A percentile compares a stretch with the other conserved stretches of the same genome.
Conservation (phyloP, 1,284 basidiomycete genomes). For the Inonotus hispidus region DNA sequence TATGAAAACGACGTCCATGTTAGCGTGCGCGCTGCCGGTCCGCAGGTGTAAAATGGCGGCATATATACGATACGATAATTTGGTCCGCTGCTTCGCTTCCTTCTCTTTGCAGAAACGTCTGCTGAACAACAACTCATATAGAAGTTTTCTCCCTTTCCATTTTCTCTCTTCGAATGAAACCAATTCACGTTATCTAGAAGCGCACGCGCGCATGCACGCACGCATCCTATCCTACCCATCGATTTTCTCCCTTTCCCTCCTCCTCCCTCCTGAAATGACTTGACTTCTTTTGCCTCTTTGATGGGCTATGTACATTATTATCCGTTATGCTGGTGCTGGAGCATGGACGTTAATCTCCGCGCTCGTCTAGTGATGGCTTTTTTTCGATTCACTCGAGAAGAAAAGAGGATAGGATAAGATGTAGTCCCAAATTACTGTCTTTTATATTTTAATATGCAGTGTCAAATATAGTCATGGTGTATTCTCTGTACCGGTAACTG, state of each 20-base stretch:
- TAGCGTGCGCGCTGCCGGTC: slow-evolving; percentile 77
- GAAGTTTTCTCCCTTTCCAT: background rate
- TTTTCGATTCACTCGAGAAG: too few relatives aligned
- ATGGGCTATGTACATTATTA: background rate
- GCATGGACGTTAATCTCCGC: too few relatives aligned
- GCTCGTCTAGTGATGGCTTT: too few relatives aligned
- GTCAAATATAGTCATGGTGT: background rate
- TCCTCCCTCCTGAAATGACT: background rate
- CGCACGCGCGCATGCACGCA: background rate
- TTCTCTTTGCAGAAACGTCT: background rate
- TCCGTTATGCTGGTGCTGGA: background rate
- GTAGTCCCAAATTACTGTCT: background rate
- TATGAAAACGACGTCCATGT: slow-evolving; percentile 82
- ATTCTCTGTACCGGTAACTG: background rate
- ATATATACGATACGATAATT: too few relatives aligned
- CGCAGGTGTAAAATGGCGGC: slow-evolving; percentile 26
- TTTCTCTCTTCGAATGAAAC: background rate
- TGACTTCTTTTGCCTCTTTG: background rate
- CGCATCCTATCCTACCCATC: too few relatives aligned
- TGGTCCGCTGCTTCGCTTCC: background rate
- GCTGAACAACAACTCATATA: background rate
- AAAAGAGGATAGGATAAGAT: background rate
- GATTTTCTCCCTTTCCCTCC: background rate
- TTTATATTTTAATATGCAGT: background rate
- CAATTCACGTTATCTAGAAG: background rate